phyloP scores from a whole-genome alignment of 2,329 filamentous ascomycete species.

The Colletotrichum costaricense region DNA sequence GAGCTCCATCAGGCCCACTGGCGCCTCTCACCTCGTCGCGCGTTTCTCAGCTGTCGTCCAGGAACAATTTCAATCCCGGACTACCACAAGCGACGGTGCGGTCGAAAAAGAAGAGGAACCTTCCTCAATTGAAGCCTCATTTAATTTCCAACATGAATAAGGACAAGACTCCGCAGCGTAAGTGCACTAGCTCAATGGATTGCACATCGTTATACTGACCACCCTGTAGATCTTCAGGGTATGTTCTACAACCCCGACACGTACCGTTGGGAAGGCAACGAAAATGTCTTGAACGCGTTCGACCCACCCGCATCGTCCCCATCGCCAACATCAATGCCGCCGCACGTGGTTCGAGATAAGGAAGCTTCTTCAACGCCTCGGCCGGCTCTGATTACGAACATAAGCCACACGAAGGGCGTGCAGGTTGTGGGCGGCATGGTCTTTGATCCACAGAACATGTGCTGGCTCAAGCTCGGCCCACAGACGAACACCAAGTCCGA shows the following conservation, averaged over 20 bases:
- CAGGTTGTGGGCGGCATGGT: slow-evolving; percentile 99
- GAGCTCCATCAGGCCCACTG: slow-evolving; percentile 65
- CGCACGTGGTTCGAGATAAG: slow-evolving; percentile 62
- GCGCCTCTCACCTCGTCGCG: slow-evolving; percentile 67
- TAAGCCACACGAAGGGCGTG: slow-evolving; percentile 84
- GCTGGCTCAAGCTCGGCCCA: slow-evolving; percentile 85
- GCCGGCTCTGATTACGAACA: slow-evolving; percentile 90
- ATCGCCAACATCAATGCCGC: slow-evolving; percentile 58
- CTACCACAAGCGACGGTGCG: slow-evolving; percentile 56
- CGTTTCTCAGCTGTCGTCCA: slow-evolving; percentile 62
- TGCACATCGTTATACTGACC: slow-evolving; percentile 43
- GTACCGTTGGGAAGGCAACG: slow-evolving; percentile 96
- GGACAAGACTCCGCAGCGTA: slow-evolving; percentile 84
- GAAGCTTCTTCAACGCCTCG: slow-evolving; percentile 68
- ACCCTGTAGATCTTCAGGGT: slow-evolving; percentile 79
- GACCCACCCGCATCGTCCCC: slow-evolving; percentile 71
- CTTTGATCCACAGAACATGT: slow-evolving; percentile 97
- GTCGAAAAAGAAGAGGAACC: slow-evolving; percentile 68
- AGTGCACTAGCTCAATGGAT: slow-evolving; percentile 46
- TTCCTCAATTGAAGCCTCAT: slow-evolving; percentile 79
- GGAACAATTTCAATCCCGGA: slow-evolving; percentile 59
- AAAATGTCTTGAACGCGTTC: slow-evolving; percentile 84
- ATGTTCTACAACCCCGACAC: slow-evolving; percentile 95
- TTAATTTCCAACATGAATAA: slow-evolving; percentile 86
- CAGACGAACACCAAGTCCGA: slow-evolving; percentile 60